Evolutionary conservation across 78 protist species (phyloP).

Genomic region (Dictyostelium purpureum): DNA sequence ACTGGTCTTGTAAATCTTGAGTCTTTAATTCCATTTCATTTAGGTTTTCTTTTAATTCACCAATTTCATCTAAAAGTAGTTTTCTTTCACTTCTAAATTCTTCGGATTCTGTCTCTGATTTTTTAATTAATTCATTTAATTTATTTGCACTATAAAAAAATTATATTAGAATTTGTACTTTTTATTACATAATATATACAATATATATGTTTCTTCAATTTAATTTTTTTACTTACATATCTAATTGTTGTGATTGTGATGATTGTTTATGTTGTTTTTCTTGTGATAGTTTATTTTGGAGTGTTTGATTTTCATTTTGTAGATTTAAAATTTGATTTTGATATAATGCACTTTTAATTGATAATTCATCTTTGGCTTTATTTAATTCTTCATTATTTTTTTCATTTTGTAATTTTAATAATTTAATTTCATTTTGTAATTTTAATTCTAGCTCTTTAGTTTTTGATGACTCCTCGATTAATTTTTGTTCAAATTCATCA

Average conservation of each 20-base stretch:
- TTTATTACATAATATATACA: no score
- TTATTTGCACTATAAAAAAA: background rate
- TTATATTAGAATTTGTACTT: no score
- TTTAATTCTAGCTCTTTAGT: slow-evolving; percentile 19
- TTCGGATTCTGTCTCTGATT: background rate
- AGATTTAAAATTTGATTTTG: slow-evolving; percentile 54
- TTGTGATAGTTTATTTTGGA: slow-evolving; percentile 16
- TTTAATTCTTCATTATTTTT: background rate
- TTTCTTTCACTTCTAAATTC: background rate
- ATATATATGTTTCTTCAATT: no score
- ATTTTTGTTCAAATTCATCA: background rate
- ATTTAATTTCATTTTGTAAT: slow-evolving; percentile 6
- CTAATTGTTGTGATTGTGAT: slow-evolving; percentile 30
- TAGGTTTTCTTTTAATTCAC: background rate
- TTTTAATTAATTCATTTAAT: slow-evolving; percentile 39
- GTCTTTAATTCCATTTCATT: background rate
- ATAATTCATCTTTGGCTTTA: slow-evolving; percentile 22
- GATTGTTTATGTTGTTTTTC: slow-evolving; percentile 46
- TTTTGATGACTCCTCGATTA: background rate
- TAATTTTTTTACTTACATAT: background rate
- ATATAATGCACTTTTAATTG: slow-evolving; percentile 17
- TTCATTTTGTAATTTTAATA: slow-evolving; percentile 1
- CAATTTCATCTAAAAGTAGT: background rate
- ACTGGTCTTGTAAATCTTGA: slow-evolving; percentile 44
- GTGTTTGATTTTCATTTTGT: slow-evolving; percentile 27